Evolutionary conservation across 1,284 basidiomycete genomes (phyloP), one percentile per base, ranked within the genome.

Genomic region (Farysia itapuensis): DNA sequence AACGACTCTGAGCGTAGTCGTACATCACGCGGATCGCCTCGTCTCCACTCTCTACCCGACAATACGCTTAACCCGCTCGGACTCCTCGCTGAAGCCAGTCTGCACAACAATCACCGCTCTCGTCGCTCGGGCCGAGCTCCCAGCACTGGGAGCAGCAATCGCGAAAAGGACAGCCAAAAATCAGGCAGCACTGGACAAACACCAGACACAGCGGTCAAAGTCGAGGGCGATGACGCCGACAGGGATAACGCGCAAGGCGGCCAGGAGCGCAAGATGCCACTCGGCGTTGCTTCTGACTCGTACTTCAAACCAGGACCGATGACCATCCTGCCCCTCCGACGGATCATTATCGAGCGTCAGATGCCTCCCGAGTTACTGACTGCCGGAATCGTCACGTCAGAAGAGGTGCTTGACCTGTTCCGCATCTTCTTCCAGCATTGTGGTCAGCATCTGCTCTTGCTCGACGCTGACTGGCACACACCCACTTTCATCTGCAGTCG

Each of bases 291-390:
- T 0, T 90, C 87, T 50, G 85, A 88, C 57, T 85, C 87, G 50
- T 98, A 95, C 78, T 98, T 97, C 81, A 92, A 89, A 73, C 92
- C 94, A 35, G 91, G 90, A 81, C 69, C 57, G 78, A 75, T 78
- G 66, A 75, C 72, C 45, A 76, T 73, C 50, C 34, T 71, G 35
- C 64, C 71, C 7, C 32, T 93, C 31, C 84, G 91, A 28, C 82
- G 90, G 32, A 79, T 94, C 54, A 89, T 87, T 75, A 94, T 94
- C 53, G 92, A 94, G 74, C 85, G 89, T 48, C 85, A 89, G 60
- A 85, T 83, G 67, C 86, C 86, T 0, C 89, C 89, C 0, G 88
- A 90, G 70, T 89, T 91, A 46, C 72, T 91, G 35, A 83, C 89
- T 0, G 86, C 88, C 59, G 87, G 87, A 14, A 79, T 90, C 26